Base-by-base conservation (phyloP, 208 protist species). In the Herpetomonas samuelpessoai region DNA sequence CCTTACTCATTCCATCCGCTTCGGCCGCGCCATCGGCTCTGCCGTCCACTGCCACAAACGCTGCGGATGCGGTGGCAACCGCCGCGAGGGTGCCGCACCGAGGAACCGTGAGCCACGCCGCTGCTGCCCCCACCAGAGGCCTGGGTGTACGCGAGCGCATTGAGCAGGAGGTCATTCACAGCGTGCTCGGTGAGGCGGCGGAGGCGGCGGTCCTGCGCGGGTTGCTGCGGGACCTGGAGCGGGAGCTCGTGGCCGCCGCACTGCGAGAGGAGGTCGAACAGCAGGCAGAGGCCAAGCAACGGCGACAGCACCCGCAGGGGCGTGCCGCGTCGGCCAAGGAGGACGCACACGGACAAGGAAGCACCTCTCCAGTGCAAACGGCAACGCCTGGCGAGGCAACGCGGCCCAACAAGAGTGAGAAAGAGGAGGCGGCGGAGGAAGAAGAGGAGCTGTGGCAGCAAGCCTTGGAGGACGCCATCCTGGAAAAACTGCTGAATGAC, bases 81-180 rank as follows among this genome's bases (percentile, higher is more conserved):
- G n/a, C n/a, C n/a, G n/a, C n/a, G n/a, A n/a, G n/a, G n/a, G n/a
- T n/a, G n/a, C n/a, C n/a, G n/a, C n/a, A n/a, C n/a, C n/a, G n/a
- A n/a, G n/a, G n/a, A n/a, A n/a, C n/a, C n/a, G n/a, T n/a, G n/a
- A n/a, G 52, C 27, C 54, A 47, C 4, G n/a, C 28, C 18, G 51
- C 14, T 26, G 27, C 44, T 9, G 63, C 49, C 4, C 35, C 9
- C 30, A 44, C 10, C 28, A 47, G 35, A 16, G 7, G 41, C 2
- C 1, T 57, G 27, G 51, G 22, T 3, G 24, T 85, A n/a, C 19
- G 46, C 1, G 48, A 66, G 52, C 24, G 62, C 1, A 55, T 86
- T 25, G 57, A 59, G 19, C 71, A 57, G 16, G 79, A 86, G 39
- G 58, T 62, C 26, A 68, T 86, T 59, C 71, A 78, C 46, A 68